Evolutionary conservation across 805 yeast species (phyloP), one percentile per base, ranked within the genome.

Genomic region (Candida tibetensis): DNA sequence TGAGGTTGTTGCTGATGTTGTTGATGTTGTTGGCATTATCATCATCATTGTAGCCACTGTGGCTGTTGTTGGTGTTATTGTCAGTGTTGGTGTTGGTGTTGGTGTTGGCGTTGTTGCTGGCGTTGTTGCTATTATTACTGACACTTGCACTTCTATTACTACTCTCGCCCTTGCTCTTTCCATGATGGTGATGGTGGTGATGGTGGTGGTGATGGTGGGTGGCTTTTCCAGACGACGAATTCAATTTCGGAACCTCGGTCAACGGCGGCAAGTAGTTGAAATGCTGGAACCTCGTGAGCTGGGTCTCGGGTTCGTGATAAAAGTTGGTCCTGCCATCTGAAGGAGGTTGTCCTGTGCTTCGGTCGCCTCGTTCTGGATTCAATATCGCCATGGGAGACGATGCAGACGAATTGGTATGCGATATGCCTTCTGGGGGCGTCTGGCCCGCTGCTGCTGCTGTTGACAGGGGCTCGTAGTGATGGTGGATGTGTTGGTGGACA

Each of bases 401-500:
- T n/a, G n/a, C n/a, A n/a, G n/a, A n/a, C n/a, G n/a, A n/a, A n/a
- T n/a, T n/a, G n/a, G n/a, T n/a, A n/a, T n/a, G n/a, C n/a, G n/a
- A n/a, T n/a, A n/a, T n/a, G n/a, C 21, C 30, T 10, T 8, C 30
- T 15, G 30, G 32, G 17, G 19, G 41, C 28, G 16, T 32, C 15
- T 14, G 41, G 26, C 23, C 41, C 9, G 18, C 26, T 14, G 21
- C 19, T n/a, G 10, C 13, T 33, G 34, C 33, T 40, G 30, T 26
- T 30, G 27, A 18, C 15, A 22, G 39, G 17, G 32, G 43, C 5
- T 72, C 69, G 58, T 83, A 82, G 59, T 85, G 89, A 55, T 86
- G 86, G 58, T 85, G 91, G 32, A 84, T 80, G 58, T 86, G 95
- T 57, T 88, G 95, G 60, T 88, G 95, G 15, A 88, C 76, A 3